Evolutionary conservation across 1,284 basidiomycete species (phyloP).

Genomic region (Anthracocystis panici-leucophaei): DNA sequence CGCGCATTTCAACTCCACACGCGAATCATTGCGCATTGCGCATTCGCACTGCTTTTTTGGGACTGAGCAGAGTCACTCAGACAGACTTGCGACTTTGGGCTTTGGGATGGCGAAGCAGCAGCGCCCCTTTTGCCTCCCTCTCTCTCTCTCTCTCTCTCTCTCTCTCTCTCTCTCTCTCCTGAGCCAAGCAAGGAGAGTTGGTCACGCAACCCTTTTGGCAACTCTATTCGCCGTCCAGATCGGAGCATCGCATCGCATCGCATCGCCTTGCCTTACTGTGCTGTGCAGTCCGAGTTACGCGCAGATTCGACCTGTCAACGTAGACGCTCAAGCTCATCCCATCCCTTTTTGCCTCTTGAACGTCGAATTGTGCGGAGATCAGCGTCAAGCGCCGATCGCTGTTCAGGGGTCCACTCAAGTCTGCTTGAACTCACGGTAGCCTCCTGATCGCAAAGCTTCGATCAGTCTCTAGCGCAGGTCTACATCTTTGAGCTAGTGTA

Average conservation of each 20-base stretch:
- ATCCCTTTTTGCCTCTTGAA: background rate
- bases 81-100: slow-evolving; percentile 23
- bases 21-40: slow-evolving; percentile 32
- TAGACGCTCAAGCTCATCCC: background rate
- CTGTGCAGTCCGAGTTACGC: background rate
- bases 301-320: slow-evolving; percentile 15
- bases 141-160: too few relatives aligned
- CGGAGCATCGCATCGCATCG: background rate
- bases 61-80: background rate
- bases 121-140: background rate
- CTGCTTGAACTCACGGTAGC: background rate
- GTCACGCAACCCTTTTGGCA: slow-evolving; percentile 35
- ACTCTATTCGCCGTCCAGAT: slow-evolving; percentile 11
- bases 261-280: too few relatives aligned
- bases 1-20: slow-evolving; percentile 40
- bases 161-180: background rate
- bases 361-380: slow-evolving; percentile 13
- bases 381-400: slow-evolving; percentile 13
- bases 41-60: slow-evolving; percentile 7
- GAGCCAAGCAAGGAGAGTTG: background rate
- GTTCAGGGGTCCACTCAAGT: slow-evolving; percentile 9
- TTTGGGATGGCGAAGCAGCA: slow-evolving; percentile 30
- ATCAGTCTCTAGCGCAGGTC: background rate
- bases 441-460: background rate
- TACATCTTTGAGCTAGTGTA: background rate